phyloP scores from a whole-genome alignment of 208 protist genomes.

The Trypanosoma brucei region DNA sequence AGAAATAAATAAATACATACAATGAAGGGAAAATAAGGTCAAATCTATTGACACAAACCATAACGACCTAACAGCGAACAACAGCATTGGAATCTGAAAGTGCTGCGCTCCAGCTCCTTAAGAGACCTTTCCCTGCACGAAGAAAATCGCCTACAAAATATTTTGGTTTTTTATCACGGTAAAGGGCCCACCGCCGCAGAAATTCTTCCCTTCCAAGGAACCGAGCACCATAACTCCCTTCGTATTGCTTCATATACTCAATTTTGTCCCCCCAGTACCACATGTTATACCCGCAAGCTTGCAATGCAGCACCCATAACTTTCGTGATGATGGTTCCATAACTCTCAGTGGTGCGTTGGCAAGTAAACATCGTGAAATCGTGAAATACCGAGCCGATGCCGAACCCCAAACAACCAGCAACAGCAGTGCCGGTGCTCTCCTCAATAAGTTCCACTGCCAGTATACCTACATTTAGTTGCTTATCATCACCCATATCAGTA shows the following conservation, averaged over 20 bases:
- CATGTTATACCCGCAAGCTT: slow-evolving; percentile 65
- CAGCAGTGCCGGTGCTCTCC: slow-evolving; percentile 20
- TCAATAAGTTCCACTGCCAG: slow-evolving; percentile 52
- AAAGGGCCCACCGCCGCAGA: slow-evolving; percentile 35
- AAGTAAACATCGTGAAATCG: slow-evolving; percentile 81
- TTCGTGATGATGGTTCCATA: slow-evolving; percentile 63
- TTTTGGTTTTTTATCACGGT: slow-evolving; percentile 29
- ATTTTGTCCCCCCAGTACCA: slow-evolving; percentile 78
- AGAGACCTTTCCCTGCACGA: slow-evolving; percentile 30
- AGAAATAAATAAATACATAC: too few relatives aligned
- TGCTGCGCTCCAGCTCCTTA: slow-evolving; percentile 1
- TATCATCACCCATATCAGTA: slow-evolving; percentile 19
- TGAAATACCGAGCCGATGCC: slow-evolving; percentile 56
- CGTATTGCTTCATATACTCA: slow-evolving; percentile 64
- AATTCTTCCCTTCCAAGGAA: slow-evolving; percentile 36
- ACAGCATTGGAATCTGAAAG: too few relatives aligned
- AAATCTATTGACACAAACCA: too few relatives aligned
- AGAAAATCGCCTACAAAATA: slow-evolving; percentile 39
- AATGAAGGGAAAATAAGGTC: too few relatives aligned
- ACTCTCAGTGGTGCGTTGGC: slow-evolving; percentile 16
- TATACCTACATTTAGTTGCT: slow-evolving; percentile 20
- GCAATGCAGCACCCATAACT: slow-evolving; percentile 62
- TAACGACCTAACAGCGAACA: too few relatives aligned
- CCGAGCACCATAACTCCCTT: slow-evolving; percentile 40
- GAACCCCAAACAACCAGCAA: slow-evolving; percentile 65